Evolutionary conservation across 176 grass and related monocot species (phyloP).

Genomic region (Lolium multiflorum): DNA sequence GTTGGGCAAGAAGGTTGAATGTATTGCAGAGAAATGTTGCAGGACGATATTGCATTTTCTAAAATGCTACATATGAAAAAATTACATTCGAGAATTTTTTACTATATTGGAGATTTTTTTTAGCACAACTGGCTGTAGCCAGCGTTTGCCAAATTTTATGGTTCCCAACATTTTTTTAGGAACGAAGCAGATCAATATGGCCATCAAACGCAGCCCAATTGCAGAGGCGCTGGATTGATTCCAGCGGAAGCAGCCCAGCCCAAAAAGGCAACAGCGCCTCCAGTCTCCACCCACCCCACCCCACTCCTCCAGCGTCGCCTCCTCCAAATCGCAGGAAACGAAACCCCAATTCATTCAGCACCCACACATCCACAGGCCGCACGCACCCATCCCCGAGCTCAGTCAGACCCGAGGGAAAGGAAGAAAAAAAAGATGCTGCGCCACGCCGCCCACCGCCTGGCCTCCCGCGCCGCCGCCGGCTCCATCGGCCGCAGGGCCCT

Average conservation of each 20-base stretch:
- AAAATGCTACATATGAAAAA: too few species aligned
- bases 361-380: not conserved
- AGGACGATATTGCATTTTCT: too few species aligned
- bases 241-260: conserved; percentile 10
- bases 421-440: conserved; percentile 46
- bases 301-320: not conserved
- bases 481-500: conserved; percentile 42
- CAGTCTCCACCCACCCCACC: not conserved
- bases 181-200: not conserved
- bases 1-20: too few species aligned
- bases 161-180: too few species aligned
- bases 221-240: not conserved
- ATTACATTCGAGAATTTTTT: too few species aligned
- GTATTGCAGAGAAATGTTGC: too few species aligned
- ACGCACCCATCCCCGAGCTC: conserved; percentile 19
- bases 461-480: conserved; percentile 49
- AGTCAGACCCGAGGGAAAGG: not conserved
- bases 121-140: too few species aligned
- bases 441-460: conserved; percentile 55
- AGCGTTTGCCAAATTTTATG: too few species aligned
- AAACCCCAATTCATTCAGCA: not conserved
- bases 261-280: not conserved
- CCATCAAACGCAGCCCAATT: not conserved
- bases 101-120: too few species aligned
- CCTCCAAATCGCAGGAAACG: conserved; percentile 36